Evolutionary conservation across 2,329 filamentous ascomycete species (phyloP).

Genomic region (Phialophora tarda): DNA sequence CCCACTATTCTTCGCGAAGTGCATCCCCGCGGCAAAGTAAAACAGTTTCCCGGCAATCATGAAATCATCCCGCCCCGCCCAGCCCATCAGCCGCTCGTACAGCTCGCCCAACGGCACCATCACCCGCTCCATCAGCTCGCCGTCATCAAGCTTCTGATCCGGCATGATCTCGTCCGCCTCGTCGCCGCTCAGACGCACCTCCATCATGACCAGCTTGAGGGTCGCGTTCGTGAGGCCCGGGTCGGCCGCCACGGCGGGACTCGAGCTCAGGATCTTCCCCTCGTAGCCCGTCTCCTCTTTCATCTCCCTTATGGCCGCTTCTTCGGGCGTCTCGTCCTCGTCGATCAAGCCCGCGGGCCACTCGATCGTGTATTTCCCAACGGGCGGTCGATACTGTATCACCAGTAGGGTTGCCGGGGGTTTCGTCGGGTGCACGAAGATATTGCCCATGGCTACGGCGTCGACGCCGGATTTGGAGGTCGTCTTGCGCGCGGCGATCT

Average conservation of each 20-base stretch:
- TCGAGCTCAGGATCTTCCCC: constrained; percentile 60
- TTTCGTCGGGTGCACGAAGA: constrained; percentile 55
- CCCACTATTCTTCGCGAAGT: constrained; percentile 30
- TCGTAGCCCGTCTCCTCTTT: constrained; percentile 68
- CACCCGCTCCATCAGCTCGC: constrained; percentile 66
- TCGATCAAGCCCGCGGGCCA: constrained; percentile 67
- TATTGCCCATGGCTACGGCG: constrained; percentile 63
- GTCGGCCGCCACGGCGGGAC: constrained; percentile 70
- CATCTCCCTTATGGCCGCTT: constrained; percentile 63
- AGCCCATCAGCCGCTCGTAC: constrained; percentile 55
- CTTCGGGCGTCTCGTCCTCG: constrained; percentile 60
- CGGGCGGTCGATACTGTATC: constrained; percentile 64
- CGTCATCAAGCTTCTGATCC: constrained; percentile 65
- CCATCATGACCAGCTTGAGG: constrained; percentile 66
- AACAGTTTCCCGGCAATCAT: constrained; percentile 35
- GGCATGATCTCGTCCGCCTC: constrained; percentile 56
- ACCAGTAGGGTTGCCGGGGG: constrained; percentile 57
- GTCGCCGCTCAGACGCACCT: constrained; percentile 58
- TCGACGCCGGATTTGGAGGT: constrained; percentile 63
- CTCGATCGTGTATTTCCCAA: constrained; percentile 64
- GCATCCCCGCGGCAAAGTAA: constrained; percentile 33
- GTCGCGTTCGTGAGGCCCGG: constrained; percentile 66
- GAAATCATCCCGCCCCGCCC: constrained; percentile 29
- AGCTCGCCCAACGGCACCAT: constrained; percentile 63
- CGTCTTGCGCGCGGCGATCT: constrained; percentile 50